Evolutionary conservation across 2,329 filamentous ascomycete genomes (phyloP).

Genomic region (Exophiala bonariae): DNA sequence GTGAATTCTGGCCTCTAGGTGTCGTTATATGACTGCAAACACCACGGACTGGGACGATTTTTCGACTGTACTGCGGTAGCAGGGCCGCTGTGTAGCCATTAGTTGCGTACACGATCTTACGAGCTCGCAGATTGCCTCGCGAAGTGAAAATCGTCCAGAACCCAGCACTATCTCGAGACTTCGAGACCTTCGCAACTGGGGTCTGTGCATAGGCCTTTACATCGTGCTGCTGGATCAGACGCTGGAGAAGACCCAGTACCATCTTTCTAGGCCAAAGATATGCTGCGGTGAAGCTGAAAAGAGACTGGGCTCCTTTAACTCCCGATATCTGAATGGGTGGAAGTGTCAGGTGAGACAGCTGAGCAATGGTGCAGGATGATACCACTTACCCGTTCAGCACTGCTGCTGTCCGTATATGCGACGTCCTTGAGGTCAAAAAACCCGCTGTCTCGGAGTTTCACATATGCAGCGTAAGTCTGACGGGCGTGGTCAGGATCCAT

Average conservation of each 20-base stretch:
- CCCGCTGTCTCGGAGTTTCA: not conserved
- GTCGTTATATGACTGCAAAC: slow-evolving; percentile 11
- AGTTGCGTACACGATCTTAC: slow-evolving; percentile 72
- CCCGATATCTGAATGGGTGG: slow-evolving; percentile 27
- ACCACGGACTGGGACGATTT: slow-evolving; percentile 70
- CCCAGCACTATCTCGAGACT: slow-evolving; percentile 23
- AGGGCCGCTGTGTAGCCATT: slow-evolving; percentile 82
- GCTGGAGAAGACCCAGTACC: slow-evolving; percentile 69
- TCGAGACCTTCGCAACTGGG: slow-evolving; percentile 37
- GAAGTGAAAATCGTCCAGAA: slow-evolving; percentile 69
- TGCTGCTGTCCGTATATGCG: slow-evolving; percentile 1
- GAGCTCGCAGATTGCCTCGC: slow-evolving; percentile 65
- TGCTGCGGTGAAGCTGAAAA: slow-evolving; percentile 33
- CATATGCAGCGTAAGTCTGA: not conserved
- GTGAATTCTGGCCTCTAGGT: slow-evolving; percentile 1
- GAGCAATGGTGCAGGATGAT: not conserved
- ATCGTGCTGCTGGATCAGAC: slow-evolving; percentile 47
- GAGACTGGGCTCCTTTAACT: slow-evolving; percentile 37
- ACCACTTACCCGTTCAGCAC: slow-evolving; percentile 7
- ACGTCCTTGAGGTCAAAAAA: slow-evolving; percentile 3
- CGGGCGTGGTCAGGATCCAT: slow-evolving; percentile 32
- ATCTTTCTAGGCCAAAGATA: slow-evolving; percentile 71
- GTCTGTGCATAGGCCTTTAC: slow-evolving; percentile 56
- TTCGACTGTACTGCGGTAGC: slow-evolving; percentile 65
- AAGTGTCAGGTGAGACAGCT: not conserved